Percentiles rank a stretch among this genome's conserved stretches.
phyloP scores from a whole-genome alignment of 768 basidiomycete genomes.

The Pleurotus salmoneostramineus region DNA sequence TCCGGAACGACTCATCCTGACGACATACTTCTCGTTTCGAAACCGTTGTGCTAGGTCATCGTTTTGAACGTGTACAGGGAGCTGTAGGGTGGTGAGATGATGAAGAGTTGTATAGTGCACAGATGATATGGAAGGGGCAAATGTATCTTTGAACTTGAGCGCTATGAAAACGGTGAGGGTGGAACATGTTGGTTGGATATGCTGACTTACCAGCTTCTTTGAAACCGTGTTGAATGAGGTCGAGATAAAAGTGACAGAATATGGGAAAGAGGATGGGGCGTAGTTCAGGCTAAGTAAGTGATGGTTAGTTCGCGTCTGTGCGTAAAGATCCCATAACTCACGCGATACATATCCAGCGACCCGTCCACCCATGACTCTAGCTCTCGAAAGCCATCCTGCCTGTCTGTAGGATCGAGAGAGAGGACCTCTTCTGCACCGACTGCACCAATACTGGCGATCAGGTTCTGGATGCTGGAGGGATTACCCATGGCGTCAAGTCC shows the following conservation, averaged over 20 bases:
- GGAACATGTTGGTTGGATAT: constrained; percentile 1
- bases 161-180: constrained; percentile 39
- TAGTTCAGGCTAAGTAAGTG: constrained; percentile 73
- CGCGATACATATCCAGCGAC: constrained; percentile 87
- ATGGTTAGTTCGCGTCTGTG: constrained; percentile 9
- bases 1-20: constrained; percentile 88
- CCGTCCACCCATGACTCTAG: constrained; percentile 89
- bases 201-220: constrained; percentile 75
- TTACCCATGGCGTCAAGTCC: constrained; percentile 68
- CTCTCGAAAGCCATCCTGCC: constrained; percentile 81
- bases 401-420: constrained; percentile 78
- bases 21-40: constrained; percentile 84
- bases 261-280: constrained; percentile 92
- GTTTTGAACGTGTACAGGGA: constrained; percentile 80
- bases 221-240: constrained; percentile 87
- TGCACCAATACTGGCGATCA: constrained; percentile 73
- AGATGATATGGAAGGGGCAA: constrained; percentile 62
- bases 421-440: constrained; percentile 82
- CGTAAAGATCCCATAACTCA: constrained; percentile 29
- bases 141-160: constrained; percentile 66
- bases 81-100: constrained; percentile 73
- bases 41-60: constrained; percentile 84
- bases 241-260: constrained; percentile 96
- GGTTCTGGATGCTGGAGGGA: constrained; percentile 66
- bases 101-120: constrained; percentile 69